Conservation (phyloP, 1,284 basidiomycete species). For the Boletus holoroseus region DNA sequence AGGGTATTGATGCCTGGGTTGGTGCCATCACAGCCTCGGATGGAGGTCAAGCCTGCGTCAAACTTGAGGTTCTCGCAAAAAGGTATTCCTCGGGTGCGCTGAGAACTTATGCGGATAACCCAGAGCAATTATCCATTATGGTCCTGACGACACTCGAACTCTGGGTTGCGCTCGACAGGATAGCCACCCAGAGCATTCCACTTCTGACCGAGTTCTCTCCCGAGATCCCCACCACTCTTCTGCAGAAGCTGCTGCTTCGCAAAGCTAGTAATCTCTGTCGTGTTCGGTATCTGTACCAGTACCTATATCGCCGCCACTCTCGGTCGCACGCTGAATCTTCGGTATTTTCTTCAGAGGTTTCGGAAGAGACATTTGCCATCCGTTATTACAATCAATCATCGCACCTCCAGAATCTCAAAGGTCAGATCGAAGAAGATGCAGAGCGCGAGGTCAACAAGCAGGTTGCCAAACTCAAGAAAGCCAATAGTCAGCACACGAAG, state of each 20-base stretch:
- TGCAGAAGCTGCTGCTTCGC: slow-evolving; percentile 39
- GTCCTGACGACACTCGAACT: slow-evolving; percentile 39
- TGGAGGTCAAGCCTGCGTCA: slow-evolving; percentile 2
- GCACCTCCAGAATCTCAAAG: slow-evolving; percentile 23
- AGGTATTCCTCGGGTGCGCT: slow-evolving; percentile 30
- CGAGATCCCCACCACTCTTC: slow-evolving; percentile 35
- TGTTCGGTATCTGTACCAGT: slow-evolving; percentile 23
- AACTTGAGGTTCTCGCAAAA: slow-evolving; percentile 24
- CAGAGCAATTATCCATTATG: slow-evolving; percentile 41
- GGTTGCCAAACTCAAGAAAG: slow-evolving; percentile 24
- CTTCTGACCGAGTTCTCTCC: slow-evolving; percentile 42
- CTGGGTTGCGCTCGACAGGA: slow-evolving; percentile 42
- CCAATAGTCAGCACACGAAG: slow-evolving; percentile 8
- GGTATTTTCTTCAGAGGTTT: slow-evolving; percentile 19
- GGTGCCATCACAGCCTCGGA: slow-evolving; percentile 1
- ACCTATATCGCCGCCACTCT: slow-evolving; percentile 31
- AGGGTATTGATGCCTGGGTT: slow-evolving; percentile 33
- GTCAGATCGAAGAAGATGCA: slow-evolving; percentile 29
- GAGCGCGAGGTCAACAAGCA: slow-evolving; percentile 15
- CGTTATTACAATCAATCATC: slow-evolving; percentile 28
- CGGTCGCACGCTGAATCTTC: slow-evolving; percentile 7
- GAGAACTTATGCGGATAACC: slow-evolving; percentile 30
- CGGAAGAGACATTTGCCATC: slow-evolving; percentile 24
- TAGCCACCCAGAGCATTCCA: slow-evolving; percentile 31
- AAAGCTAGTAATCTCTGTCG: slow-evolving; percentile 26